Percentiles rank a stretch among this genome's conserved stretches.
phyloP scores from a whole-genome alignment of 2,329 filamentous ascomycete species.

The Bisporella sp. region DNA sequence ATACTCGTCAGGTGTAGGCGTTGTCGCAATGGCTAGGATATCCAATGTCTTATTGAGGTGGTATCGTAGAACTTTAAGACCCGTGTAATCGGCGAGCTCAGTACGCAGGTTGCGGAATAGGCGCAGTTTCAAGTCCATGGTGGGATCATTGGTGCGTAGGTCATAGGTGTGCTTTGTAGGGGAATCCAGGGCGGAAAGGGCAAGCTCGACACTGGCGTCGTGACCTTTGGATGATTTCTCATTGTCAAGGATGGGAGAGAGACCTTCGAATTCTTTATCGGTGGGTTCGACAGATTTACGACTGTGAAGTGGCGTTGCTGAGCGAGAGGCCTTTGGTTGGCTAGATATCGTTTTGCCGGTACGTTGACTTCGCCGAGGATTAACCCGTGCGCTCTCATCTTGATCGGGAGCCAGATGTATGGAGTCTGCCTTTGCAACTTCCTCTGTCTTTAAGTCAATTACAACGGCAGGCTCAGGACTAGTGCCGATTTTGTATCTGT shows the following conservation, averaged over 20 bases:
- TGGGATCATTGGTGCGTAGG: slow-evolving; percentile 10
- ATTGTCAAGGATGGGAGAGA: slow-evolving; percentile 17
- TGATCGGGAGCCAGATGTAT: background rate
- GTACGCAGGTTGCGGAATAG: slow-evolving; percentile 22
- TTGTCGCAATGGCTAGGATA: slow-evolving; percentile 47
- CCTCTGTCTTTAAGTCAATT: background rate
- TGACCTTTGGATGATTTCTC: slow-evolving; percentile 17
- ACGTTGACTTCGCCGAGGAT: background rate
- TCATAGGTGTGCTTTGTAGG: slow-evolving; percentile 18
- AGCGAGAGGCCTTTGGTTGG: background rate
- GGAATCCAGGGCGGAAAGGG: slow-evolving; percentile 20
- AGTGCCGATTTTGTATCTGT: no score
- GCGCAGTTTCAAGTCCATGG: slow-evolving; percentile 18
- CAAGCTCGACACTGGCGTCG: slow-evolving; percentile 25
- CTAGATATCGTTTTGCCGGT: background rate
- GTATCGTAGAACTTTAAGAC: slow-evolving; percentile 45
- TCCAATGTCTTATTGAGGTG: slow-evolving; percentile 43
- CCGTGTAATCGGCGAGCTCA: slow-evolving; percentile 44
- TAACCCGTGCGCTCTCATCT: background rate
- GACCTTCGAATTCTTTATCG: slow-evolving; percentile 7
- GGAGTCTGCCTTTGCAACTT: background rate
- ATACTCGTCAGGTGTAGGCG: slow-evolving; percentile 39
- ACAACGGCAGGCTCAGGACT: background rate
- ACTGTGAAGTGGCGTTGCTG: slow-evolving; percentile 3
- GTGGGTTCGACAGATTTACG: slow-evolving; percentile 1